Evolutionary conservation across 2,329 filamentous ascomycete species (phyloP), one percentile per base, ranked within the genome.

Genomic region (Diaporthe sp.): DNA sequence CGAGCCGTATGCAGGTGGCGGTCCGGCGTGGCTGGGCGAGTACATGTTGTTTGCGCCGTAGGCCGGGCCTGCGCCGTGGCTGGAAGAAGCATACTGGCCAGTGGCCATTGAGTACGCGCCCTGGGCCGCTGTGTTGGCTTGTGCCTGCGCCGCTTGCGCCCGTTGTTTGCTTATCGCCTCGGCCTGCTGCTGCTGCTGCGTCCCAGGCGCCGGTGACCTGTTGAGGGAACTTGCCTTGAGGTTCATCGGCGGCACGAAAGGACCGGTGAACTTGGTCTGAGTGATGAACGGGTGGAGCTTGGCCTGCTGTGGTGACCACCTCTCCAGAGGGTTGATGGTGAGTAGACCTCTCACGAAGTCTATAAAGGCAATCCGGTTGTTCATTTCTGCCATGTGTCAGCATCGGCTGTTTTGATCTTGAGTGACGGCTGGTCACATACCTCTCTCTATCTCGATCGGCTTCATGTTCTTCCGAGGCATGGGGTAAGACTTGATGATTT

Each of bases 401-500:
- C 46, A 31, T 15, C 22, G 28, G 25, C 22, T 34, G n/a, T 72
- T 10, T 46, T 46, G 8, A 9, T 70, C n/a, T 9, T 17, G 57
- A 39, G 25, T 39, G 1, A 49, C 22, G 7, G 58, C 82, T 77
- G 75, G 6, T 8, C 60, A 77, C 90, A 82, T 88, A 98, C 97
- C 97, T 94, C 97, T 88, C 81, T 99, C 97, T 78, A 99, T 93
- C 85, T 99, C 97, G 79, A 92, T 94, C 84, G 94, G 95, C 87
- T 99, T 99, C 97, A 99, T 99, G 82, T 98, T 98, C 87, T 99
- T 99, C 81, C 97, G 91, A 65, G 97, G 97, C 96, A 99, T 98
- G 8, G 97, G 94, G 82, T 99, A 99, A 74, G 94, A 95, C 83
- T 97, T 95, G 86, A 99, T 98, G 78, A 99, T 99, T 79, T 99